Percentiles rank a stretch among this genome's conserved stretches.
phyloP scores from a whole-genome alignment of 768 basidiomycete species.

The Naganishia onofrii region DNA sequence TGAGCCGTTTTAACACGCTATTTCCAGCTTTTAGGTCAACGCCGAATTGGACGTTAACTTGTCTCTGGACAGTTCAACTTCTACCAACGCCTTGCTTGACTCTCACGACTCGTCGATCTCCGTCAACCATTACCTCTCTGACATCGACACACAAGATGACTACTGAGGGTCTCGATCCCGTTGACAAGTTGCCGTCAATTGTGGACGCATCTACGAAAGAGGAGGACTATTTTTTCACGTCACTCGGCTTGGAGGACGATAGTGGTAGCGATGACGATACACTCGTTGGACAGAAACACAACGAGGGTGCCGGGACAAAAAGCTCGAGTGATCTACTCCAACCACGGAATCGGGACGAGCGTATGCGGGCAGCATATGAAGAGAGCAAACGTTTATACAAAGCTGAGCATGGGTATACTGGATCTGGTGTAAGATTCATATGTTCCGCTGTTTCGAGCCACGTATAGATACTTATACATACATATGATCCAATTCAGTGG shows the following conservation, averaged over 20 bases:
- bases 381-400: slow-evolving; percentile 20
- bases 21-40: not conserved
- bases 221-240: slow-evolving; percentile 18
- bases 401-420: slow-evolving; percentile 9
- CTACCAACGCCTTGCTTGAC: not conserved
- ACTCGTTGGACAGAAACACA: not conserved
- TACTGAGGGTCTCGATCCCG: not conserved
- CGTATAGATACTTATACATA: not conserved
- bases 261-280: not conserved
- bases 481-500: not conserved
- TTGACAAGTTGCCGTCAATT: not conserved
- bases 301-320: not conserved
- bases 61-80: not conserved
- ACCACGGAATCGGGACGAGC: slow-evolving; percentile 18
- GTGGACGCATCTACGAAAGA: slow-evolving; percentile 10
- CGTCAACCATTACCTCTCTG: too few species aligned
- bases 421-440: slow-evolving; percentile 2
- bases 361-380: slow-evolving; percentile 17
- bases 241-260: slow-evolving; percentile 20
- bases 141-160: not conserved
- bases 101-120: too few species aligned
- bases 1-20: not conserved
- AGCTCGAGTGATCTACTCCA: not conserved
- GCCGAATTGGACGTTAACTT: not conserved
- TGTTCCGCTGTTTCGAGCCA: not conserved